Base-by-base conservation (phyloP, 768 basidiomycete genomes). In the Leccinum ochraceum region DNA sequence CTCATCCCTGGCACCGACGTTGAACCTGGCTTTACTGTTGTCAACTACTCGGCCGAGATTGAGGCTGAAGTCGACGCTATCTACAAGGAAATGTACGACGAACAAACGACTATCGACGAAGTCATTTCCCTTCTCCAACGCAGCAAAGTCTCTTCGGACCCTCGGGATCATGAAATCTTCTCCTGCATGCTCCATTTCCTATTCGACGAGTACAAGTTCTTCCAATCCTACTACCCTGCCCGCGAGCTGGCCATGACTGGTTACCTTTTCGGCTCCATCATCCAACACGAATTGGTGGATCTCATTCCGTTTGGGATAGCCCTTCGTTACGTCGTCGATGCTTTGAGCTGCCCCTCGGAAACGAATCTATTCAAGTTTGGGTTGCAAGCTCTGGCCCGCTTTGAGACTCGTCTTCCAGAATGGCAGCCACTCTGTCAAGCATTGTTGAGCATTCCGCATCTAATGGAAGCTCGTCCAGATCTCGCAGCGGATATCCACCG, bases 181-280 rank as follows among this genome's bases (percentile, higher is more conserved):
- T 97, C 95, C n/a, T 98, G 95, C 85, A 97, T 97, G 88, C 88
- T 99, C 54, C 95, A 98, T 79, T 96, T 97, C 81, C 85, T 99
- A 49, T 98, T 99, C 77, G 97, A 98, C 85, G 97, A 99, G 78
- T 97, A 97, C 86, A 95, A 95, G 70, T 99, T 98, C 81, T 97
- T 98, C 86, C 94, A 96, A 71, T 90, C 91, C 44, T 97, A 90
- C 76, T 94, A 94, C 69, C 97, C 97, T 26, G 82, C 91, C 42
- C 90, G 95, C 65, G 95, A 98, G 77, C 83, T 98, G 51, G 87
- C 88, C 56, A 94, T 98, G 87, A 98, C 97, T 7, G 97, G 92
- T 52, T 90, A 94, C 70, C 84, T 99, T 30, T 98, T 98, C 64
- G 97, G 97, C 36, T 95, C 94, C 32, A 84, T 99, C 68, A 97